Evolutionary conservation across 2,329 filamentous ascomycete genomes (phyloP), one percentile per base, ranked within the genome.

Genomic region (Trichoderma sp.): DNA sequence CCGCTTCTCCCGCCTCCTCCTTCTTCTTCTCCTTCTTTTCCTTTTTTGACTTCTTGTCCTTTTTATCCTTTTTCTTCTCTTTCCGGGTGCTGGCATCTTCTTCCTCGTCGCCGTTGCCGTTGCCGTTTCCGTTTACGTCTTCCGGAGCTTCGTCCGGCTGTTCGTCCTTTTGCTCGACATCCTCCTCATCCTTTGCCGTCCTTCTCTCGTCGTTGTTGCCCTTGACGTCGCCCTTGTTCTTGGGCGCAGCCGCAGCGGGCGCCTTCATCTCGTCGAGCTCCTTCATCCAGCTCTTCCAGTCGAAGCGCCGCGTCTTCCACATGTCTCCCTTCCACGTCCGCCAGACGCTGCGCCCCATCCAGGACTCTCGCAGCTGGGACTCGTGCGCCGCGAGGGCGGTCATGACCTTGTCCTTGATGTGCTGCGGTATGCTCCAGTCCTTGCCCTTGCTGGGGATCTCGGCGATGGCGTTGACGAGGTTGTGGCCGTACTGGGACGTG

Each of bases 271-370:
- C 69, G 47, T 73, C 72, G 19, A 80, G 77, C 68, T 85, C 83
- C 74, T 83, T 86, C 66, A 81, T 81, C 82, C 84, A 86, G 3
- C 76, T 71, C 67, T 85, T 82, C 85, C 85, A 88, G 56, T 86
- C 84, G 17, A 77, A 73, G 56, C 80, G 74, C 48, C 81, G 76
- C 55, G 81, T 81, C 71, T 81, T 82, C 83, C 84, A 87, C 73
- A 82, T 72, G 67, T 87, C 85, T 14, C 84, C 84, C 73, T 81
- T 82, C 84, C 85, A 87, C 44, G 77, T 78, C 28, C 83, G 78
- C 85, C 85, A 87, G 9, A 85, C 82, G 63, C 80, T 83, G 9
- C 85, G 77, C 0, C 85, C 85, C 68, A 81, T 79, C 78, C 82
- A 86, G 4, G 79, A 81, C 48, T 83, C 80, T 15, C 85, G 78